Evolutionary conservation across 2,329 filamentous ascomycete species (phyloP).

Genomic region (Aspergillus intermedius): DNA sequence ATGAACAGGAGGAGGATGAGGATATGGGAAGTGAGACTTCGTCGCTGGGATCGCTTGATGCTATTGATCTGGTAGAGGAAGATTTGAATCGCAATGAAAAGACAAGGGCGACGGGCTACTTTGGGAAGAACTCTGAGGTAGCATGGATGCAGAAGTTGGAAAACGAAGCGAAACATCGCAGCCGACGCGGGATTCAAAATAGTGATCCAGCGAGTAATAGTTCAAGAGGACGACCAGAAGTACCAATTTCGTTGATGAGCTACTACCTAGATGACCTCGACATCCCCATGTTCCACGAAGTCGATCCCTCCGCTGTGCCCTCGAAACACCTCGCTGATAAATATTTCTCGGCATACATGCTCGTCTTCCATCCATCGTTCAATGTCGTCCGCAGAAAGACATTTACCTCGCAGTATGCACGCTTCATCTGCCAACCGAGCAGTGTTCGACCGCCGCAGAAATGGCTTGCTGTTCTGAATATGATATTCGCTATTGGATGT

Average conservation of each 20-base stretch:
- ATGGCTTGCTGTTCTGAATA: constrained; percentile 40
- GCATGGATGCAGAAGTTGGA: constrained; percentile 37
- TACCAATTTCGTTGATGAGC: constrained; percentile 23
- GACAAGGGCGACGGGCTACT: constrained; percentile 32
- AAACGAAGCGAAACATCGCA: constrained; percentile 20
- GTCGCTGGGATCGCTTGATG: constrained; percentile 33
- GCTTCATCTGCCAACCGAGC: constrained; percentile 21
- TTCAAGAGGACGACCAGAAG: constrained; percentile 1
- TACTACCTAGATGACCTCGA: constrained; percentile 37
- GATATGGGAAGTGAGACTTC: constrained; percentile 18
- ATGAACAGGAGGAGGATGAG: constrained; percentile 6
- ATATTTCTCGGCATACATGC: constrained; percentile 35
- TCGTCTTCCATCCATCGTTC: constrained; percentile 35
- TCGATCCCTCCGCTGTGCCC: constrained; percentile 33
- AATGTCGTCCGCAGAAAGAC: constrained; percentile 32
- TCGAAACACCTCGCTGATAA: constrained; percentile 30
- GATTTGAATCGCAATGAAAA: constrained; percentile 34
- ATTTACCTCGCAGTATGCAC: constrained; percentile 34
- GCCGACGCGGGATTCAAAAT: constrained; percentile 3
- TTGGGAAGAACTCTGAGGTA: constrained; percentile 40
- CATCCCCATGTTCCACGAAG: constrained; percentile 26
- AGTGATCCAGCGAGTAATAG: background rate
- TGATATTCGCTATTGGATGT: constrained; percentile 42
- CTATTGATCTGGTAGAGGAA: constrained; percentile 36
- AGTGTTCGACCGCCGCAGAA: constrained; percentile 20